A percentile compares a stretch with the other conserved stretches of the same genome.
Evolutionary conservation across 768 basidiomycete species (phyloP).

Genomic region (Gymnopilus junonius): DNA sequence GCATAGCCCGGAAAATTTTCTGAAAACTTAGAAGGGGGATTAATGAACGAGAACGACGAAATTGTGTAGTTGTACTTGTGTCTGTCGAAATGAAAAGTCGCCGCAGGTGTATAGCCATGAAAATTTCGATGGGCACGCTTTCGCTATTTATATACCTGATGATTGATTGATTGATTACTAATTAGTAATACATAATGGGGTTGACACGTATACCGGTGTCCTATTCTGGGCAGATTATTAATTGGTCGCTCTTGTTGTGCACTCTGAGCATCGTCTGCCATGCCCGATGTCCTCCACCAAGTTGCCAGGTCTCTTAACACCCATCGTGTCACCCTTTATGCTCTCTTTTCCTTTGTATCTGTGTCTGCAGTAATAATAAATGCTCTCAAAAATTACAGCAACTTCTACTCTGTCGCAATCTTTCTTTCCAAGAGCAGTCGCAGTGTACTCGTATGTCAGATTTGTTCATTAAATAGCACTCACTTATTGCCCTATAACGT

Average conservation of each 20-base stretch:
- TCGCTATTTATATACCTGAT: background rate
- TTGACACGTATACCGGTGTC: background rate
- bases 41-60: background rate
- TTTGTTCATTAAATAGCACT: background rate
- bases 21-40: background rate
- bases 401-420: constrained; percentile 94
- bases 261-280: constrained; percentile 20
- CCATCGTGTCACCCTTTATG: constrained; percentile 74
- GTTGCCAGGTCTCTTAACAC: constrained; percentile 55
- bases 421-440: constrained; percentile 92
- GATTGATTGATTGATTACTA: too few species aligned
- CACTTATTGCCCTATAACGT: constrained; percentile 5
- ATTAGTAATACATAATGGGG: background rate
- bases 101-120: background rate
- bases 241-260: background rate
- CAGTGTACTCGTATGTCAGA: constrained; percentile 82
- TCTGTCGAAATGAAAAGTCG: background rate
- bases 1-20: background rate
- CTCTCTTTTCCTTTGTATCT: constrained; percentile 64
- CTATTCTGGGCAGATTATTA: background rate
- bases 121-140: background rate
- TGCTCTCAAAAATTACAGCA: constrained; percentile 81
- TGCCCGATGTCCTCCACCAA: constrained; percentile 57
- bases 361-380: constrained; percentile 76
- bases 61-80: background rate